phyloP scores from a whole-genome alignment of 306 rosid species.

The Dalbergia cochinchinensis region DNA sequence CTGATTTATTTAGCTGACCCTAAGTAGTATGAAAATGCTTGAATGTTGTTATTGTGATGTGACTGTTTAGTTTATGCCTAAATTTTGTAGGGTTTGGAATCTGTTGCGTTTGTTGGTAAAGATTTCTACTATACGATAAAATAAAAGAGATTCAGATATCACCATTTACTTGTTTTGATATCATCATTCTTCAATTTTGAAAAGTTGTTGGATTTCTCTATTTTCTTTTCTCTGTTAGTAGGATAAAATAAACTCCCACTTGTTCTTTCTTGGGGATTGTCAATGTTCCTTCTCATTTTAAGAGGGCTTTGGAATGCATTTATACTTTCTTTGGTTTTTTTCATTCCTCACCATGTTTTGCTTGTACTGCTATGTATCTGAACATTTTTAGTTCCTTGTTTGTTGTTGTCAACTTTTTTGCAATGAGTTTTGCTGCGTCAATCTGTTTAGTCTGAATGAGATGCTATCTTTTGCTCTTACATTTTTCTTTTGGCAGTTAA shows the following conservation, averaged over 20 bases:
- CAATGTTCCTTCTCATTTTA: too few species aligned
- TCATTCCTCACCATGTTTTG: neutral
- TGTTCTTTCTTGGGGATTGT: too few species aligned
- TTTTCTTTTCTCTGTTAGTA: neutral
- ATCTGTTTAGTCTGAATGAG: conserved; percentile 22
- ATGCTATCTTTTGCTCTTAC: neutral
- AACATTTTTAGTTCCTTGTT: conserved; percentile 10
- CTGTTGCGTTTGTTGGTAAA: too few species aligned
- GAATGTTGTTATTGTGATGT: too few species aligned
- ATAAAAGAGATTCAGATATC: too few species aligned
- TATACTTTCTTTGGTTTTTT: neutral
- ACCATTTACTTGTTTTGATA: neutral
- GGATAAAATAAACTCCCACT: too few species aligned
- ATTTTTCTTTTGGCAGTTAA: conserved; percentile 63
- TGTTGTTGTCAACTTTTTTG: neutral
- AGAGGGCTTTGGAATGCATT: neutral
- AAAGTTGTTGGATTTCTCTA: neutral
- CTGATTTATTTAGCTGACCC: too few species aligned
- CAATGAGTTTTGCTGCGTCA: neutral
- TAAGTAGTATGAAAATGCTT: too few species aligned
- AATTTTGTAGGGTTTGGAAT: too few species aligned
- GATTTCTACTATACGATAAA: too few species aligned
- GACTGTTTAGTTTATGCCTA: too few species aligned
- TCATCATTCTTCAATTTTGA: neutral
- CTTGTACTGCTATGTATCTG: conserved; percentile 1